A percentile compares a stretch with the other conserved stretches of the same genome.
Conservation (phyloP, 306 rosid genomes). For the Vicia villosa region DNA sequence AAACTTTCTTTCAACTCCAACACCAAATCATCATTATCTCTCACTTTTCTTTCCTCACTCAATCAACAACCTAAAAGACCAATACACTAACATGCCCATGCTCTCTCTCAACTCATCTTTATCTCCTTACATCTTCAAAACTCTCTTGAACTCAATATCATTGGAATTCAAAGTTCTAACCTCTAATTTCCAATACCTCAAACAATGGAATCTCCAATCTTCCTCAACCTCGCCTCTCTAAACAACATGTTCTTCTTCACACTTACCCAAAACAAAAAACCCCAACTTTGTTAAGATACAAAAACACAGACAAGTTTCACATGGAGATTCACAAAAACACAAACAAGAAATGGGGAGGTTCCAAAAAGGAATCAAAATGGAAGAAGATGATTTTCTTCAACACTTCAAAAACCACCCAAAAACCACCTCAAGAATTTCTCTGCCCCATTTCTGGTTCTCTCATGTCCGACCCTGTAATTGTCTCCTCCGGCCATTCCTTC, state of each 20-base stretch:
- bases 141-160: background rate
- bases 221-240: background rate
- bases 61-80: background rate
- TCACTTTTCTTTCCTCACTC: background rate
- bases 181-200: conserved; percentile 1
- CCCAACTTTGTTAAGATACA: background rate
- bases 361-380: conserved; percentile 55
- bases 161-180: background rate
- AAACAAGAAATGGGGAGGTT: conserved; percentile 35
- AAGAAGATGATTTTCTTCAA: conserved; percentile 55
- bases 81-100: conserved; percentile 1
- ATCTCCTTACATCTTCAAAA: background rate
- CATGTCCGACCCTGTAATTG: conserved; percentile 91
- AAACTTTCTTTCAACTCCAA: conserved; percentile 5
- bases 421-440: conserved; percentile 70
- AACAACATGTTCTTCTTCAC: conserved; percentile 28
- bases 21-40: conserved; percentile 27
- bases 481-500: conserved; percentile 89
- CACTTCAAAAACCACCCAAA: conserved; percentile 31
- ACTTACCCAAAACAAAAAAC: background rate
- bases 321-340: conserved; percentile 66
- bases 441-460: conserved; percentile 74
- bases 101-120: background rate
- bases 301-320: background rate
- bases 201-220: conserved; percentile 25